phyloP scores from a whole-genome alignment of 495 filamentous ascomycete species.

The Aspergillus wentii region DNA sequence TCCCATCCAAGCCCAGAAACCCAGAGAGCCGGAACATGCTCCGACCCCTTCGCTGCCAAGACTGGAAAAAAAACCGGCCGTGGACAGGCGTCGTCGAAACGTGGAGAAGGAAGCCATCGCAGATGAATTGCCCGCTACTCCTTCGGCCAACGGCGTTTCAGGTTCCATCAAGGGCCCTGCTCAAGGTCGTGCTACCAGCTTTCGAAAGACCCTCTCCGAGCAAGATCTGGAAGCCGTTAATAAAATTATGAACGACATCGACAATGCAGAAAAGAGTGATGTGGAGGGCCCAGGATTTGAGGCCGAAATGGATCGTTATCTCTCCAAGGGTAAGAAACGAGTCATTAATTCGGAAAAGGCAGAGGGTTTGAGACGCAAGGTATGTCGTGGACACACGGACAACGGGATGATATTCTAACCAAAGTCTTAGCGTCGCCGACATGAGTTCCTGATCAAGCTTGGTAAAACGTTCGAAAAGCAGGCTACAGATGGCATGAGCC shows the following conservation, averaged over 20 bases:
- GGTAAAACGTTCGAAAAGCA: constrained; percentile 49
- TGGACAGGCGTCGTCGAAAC: constrained; percentile 29
- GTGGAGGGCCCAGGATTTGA: constrained; percentile 61
- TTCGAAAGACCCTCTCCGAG: constrained; percentile 47
- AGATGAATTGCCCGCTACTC: constrained; percentile 37
- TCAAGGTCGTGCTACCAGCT: constrained; percentile 22
- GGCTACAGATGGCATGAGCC: constrained; percentile 46
- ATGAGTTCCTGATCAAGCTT: constrained; percentile 42
- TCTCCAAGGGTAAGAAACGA: constrained; percentile 53
- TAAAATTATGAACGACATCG: constrained; percentile 59
- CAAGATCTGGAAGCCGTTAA: constrained; percentile 67
- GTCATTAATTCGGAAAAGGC: constrained; percentile 51
- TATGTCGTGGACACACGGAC: constrained; percentile 19
- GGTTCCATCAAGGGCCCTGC: constrained; percentile 7
- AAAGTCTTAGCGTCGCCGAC: constrained; percentile 49
- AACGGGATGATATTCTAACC: constrained; percentile 6
- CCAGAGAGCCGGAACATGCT: constrained; percentile 22
- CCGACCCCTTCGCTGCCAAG: constrained; percentile 21
- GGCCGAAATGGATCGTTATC: constrained; percentile 48
- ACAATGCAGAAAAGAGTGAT: constrained; percentile 61
- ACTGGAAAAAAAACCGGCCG: constrained; percentile 23
- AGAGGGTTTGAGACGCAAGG: constrained; percentile 57
- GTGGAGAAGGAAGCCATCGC: constrained; percentile 39
- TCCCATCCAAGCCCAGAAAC: constrained; percentile 12
- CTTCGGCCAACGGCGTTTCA: constrained; percentile 35